A percentile compares a stretch with the other conserved stretches of the same genome.
phyloP scores from a whole-genome alignment of 2,329 filamentous ascomycete species.

The Diplodia scrobiculata region DNA sequence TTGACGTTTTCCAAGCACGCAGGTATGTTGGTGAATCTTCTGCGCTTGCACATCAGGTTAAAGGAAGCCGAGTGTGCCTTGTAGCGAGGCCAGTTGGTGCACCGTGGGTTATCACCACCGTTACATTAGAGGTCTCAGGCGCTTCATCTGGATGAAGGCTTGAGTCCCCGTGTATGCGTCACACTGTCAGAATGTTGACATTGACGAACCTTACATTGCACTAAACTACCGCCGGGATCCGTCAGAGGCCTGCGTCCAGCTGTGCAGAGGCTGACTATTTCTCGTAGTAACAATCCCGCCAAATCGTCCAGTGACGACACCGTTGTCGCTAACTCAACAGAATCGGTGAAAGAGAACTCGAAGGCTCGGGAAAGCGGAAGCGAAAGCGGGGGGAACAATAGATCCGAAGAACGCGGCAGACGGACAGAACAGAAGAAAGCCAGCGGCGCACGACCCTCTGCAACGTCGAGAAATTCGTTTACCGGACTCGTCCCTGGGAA shows the following conservation, averaged over 20 bases:
- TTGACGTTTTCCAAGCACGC: constrained; percentile 41
- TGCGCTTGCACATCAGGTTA: not conserved
- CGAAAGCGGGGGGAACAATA: constrained; percentile 65
- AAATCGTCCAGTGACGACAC: constrained; percentile 38
- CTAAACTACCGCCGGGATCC: not conserved
- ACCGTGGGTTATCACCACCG: not conserved
- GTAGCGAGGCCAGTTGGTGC: not conserved
- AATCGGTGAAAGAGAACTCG: constrained; percentile 45
- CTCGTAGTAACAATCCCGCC: constrained; percentile 23
- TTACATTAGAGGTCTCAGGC: not conserved
- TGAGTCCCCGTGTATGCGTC: constrained; percentile 33
- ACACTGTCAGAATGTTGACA: constrained; percentile 41
- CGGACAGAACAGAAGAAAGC: constrained; percentile 48
- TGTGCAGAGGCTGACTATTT: constrained; percentile 1
- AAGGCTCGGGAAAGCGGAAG: constrained; percentile 61
- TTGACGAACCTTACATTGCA: not conserved
- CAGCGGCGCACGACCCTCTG: constrained; percentile 6
- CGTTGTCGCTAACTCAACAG: constrained; percentile 25
- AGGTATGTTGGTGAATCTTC: constrained; percentile 29
- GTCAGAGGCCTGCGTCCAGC: not conserved
- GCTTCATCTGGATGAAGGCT: not conserved
- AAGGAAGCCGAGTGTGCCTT: not conserved
- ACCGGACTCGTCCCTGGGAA: constrained; percentile 66
- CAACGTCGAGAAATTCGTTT: constrained; percentile 64
- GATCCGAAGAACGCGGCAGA: constrained; percentile 48